Conservation (phyloP, 1,284 basidiomycete species). For the Leccinum solheimii region DNA sequence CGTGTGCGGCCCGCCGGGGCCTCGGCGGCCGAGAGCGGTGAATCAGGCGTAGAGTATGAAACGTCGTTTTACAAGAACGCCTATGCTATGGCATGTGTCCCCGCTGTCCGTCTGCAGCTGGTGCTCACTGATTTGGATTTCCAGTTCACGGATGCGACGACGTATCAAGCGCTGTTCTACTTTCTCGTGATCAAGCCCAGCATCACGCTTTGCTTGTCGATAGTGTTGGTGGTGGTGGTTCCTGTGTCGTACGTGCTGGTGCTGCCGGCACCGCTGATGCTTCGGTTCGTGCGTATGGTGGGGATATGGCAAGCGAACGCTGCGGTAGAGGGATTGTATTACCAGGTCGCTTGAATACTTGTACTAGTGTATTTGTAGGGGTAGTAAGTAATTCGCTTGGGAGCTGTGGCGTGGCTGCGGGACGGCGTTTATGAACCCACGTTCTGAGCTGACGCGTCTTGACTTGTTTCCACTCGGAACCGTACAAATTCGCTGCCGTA, state of each 20-base stretch:
- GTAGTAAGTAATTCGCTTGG: conserved; percentile 18
- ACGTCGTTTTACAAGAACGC: conserved; percentile 74
- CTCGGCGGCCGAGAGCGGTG: conserved; percentile 52
- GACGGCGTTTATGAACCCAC: conserved; percentile 30
- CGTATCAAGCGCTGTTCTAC: conserved; percentile 80
- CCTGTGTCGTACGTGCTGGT: conserved; percentile 58
- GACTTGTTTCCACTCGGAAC: conserved; percentile 25
- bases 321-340: conserved; percentile 72
- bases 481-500: background rate
- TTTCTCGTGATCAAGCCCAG: conserved; percentile 81
- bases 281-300: conserved; percentile 61
- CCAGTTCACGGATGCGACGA: conserved; percentile 75
- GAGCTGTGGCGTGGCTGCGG: conserved; percentile 30
- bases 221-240: conserved; percentile 55
- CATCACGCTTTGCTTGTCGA: conserved; percentile 67
- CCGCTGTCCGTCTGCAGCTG: background rate
- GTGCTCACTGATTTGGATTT: conserved; percentile 9
- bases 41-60: conserved; percentile 42
- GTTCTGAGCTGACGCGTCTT: conserved; percentile 37
- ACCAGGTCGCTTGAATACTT: conserved; percentile 39
- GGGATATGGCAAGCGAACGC: conserved; percentile 81
- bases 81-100: conserved; percentile 65
- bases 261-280: conserved; percentile 62
- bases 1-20: conserved; percentile 50
- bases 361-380: conserved; percentile 1